Evolutionary conservation across 1,139 yeast species (phyloP), one percentile per base, ranked within the genome.

Genomic region (Pichia sp.): DNA sequence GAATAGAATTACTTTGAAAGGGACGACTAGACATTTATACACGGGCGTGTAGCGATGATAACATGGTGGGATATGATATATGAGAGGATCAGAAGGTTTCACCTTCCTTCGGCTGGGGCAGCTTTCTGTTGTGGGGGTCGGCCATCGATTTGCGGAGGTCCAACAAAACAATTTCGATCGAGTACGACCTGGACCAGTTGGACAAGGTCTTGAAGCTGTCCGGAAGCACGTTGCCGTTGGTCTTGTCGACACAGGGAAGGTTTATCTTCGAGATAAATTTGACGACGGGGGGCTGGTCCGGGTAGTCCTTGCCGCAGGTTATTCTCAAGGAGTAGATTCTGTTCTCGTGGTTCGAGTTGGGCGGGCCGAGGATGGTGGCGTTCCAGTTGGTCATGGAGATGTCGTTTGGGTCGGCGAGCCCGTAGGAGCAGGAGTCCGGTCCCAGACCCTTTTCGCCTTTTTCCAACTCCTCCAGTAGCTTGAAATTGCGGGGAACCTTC

Each of bases 371-470:
- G 51, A 92, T 90, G 34, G 98, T 92, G 3, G 97, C 98, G 69
- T 90, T 92, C 98, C 98, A 92, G 64, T 84, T 75, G 7, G 96
- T 87, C 95, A 92, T 88, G 59, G 92, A 78, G 62, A 90, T 88
- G 69, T 92, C 98, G 64, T 88, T 96, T 61, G 87, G 85, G 66
- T 87, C 92, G 43, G 90, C 83, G 53, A 92, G 77, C 0, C 98
- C 98, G 65, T 92, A 90, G 23, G 98, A 92, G 70, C 96, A 92
- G 29, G 96, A 87, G 70, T 95, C 98, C 40, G 97, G 95, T 32
- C 99, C 98, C 54, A 89, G 77, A 15, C 99, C 99, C 70, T 95
- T 95, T 70, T 95, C 99, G 52, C 99, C 99, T 67, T 92, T 93
- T 71, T 95, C 99, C 62, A 95, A 79, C 73, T 93, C 99, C 74